Evolutionary conservation across 805 yeast genomes (phyloP), one percentile per base, ranked within the genome.

Genomic region (Jamesozyma piceae): DNA sequence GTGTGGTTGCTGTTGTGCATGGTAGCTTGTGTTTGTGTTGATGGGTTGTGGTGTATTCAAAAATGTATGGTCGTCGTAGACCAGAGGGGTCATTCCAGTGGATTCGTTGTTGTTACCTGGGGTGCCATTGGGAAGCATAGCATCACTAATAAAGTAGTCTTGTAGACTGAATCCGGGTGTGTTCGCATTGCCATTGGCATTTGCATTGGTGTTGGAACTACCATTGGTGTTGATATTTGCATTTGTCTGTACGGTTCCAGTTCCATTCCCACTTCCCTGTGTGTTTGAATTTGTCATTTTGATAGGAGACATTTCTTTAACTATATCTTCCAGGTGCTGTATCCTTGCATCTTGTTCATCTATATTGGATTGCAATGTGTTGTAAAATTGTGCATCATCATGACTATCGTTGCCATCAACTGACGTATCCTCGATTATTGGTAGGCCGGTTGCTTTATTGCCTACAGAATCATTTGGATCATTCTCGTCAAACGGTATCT

Each of bases 271-370:
- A 26, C 28, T 26, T 26, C 28, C 8, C 28, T 11, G 28, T 11
- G 28, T 11, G n/a, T n/a, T n/a, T n/a, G n/a, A n/a, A n/a, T n/a
- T n/a, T n/a, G n/a, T n/a, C n/a, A 32, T 5, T 34, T 40, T 40
- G 26, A 5, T 22, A 20, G 49, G 46, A 5, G 49, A 33, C 13
- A 46, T 22, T 1, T 30, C 43, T n/a, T 37, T 37, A 2, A 59
- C 59, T 51, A 60, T 46, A 35, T 57, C 58, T 39, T 59, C 63
- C 24, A 60, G 43, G 37, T 60, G 57, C 34, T 58, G 64, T 8
- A 60, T 58, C 26, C 62, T 46, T 29, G 50, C 53, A 35, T 55
- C 62, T 45, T 60, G 65, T 34, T 53, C 55, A 34, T 53, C 54
- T 24, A 60, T 59, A 35, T 53, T 58, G n/a, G 49, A 41, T 39